Base-by-base conservation (phyloP, 306 rosid species). In the Prinsepia uniflora region DNA sequence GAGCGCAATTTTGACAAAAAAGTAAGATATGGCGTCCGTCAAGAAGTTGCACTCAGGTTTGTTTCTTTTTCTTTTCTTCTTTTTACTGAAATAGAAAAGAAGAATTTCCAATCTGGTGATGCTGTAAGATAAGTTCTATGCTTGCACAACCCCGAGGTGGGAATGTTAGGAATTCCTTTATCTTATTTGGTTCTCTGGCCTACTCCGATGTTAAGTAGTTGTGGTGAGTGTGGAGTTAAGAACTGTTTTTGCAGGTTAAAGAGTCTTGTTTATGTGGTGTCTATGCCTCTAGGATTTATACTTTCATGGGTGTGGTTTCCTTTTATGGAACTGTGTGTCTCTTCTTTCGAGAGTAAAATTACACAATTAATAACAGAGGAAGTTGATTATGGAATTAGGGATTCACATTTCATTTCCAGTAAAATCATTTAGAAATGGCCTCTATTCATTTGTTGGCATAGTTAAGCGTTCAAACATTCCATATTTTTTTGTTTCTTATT, bases 31-130 rank as follows among this genome's bases (percentile, higher is more conserved):
- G 41, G 90, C 62, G 98, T 92, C n/a, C 98, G 98, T 63, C 98
- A 92, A 80, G 98, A 92, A 83, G 98, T 92, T 78, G 98, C 98
- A 10, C 96, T 92, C 81, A 92, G 96, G 98, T 88, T 13, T 7
- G 64, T 11, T 22, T 57, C 39, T 57, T 56, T 22, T 22, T 8
- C 5, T 45, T 44, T 44, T 44, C 11, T 45, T 45, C 1, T 9
- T 46, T 30, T 30, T 30, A 30, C 36, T 2, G 36, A 30, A 30
- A 30, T 30, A 30, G 14, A 53, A 9, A 22, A 22, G 13, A 6
- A 56, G 6, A 56, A 56, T 3, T 24, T 11, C 17, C 41, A 22
- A 1, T 56, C 2, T 0, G 40, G 40, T 22, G 40, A 8, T 57
- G 62, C 11, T 2, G 40, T 57, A 36, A 49, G 40, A 6, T n/a